These are phyloP conservation scores for Trametes hirsuta DNA, from an alignment of 1,284 basidiomycete genomes.

Conservation along the genomic window DNA sequence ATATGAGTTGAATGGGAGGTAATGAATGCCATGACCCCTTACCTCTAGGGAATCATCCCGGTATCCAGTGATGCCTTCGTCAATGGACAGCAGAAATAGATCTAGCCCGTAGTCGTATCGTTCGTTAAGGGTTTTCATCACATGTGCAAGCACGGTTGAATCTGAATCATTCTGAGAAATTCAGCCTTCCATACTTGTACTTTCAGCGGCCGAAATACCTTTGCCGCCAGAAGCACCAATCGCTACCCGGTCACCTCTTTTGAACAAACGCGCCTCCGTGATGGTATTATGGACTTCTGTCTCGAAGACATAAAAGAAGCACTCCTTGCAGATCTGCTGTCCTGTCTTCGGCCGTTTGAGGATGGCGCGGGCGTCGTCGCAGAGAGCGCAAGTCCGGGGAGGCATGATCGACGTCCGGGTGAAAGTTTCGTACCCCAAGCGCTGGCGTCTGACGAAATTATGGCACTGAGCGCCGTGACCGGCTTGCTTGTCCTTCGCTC, in stretches of 20 bases:
- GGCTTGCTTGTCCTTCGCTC: no score
- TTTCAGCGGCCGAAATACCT: conserved; percentile 52
- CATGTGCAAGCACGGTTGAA: conserved; percentile 96
- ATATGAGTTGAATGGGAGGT: neutral
- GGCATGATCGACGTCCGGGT: conserved; percentile 52
- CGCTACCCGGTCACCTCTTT: conserved; percentile 91
- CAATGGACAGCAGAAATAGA: conserved; percentile 93
- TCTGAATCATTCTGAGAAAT: conserved; percentile 52
- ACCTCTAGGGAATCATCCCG: conserved; percentile 97
- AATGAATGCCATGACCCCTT: conserved; percentile 24
- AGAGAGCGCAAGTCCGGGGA: conserved; percentile 74
- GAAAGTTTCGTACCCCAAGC: conserved; percentile 4
- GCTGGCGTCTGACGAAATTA: conserved; percentile 9
- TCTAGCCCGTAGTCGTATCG: conserved; percentile 93
- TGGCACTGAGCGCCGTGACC: conserved; percentile 11
- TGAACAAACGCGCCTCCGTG: conserved; percentile 79
- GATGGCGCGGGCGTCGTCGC: conserved; percentile 80
- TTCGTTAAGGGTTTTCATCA: conserved; percentile 95
- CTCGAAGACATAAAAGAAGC: conserved; percentile 97
- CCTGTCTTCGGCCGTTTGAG: conserved; percentile 96
- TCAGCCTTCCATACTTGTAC: neutral
- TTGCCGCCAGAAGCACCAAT: conserved; percentile 99
- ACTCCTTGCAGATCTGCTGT: conserved; percentile 94
- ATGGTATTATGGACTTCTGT: conserved; percentile 99
- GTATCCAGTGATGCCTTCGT: conserved; percentile 98